Conservation (phyloP, 2,329 filamentous ascomycete genomes). For the Nemania sp. region DNA sequence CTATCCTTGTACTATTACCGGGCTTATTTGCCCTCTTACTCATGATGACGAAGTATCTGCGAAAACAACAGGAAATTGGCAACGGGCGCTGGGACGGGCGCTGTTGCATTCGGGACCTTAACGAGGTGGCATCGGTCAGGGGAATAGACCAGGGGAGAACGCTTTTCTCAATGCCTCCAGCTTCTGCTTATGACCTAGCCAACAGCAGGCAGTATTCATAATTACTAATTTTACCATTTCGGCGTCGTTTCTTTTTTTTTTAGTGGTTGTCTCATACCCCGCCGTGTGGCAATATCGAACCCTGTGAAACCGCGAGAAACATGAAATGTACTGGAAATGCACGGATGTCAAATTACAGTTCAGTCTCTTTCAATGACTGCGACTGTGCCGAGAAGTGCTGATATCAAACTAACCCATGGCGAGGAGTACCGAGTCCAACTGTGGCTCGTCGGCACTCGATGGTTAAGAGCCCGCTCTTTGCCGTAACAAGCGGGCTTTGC, state of each 20-base stretch:
- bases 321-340: conserved; percentile 56
- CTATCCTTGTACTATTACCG: conserved; percentile 26
- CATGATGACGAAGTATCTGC: conserved; percentile 41
- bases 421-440: conserved; percentile 52
- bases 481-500: conserved; percentile 39
- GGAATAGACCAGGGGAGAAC: conserved; percentile 19
- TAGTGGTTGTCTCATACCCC: conserved; percentile 10
- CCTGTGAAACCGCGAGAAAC: neutral
- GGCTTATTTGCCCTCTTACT: conserved; percentile 12
- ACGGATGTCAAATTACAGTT: conserved; percentile 99
- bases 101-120: conserved; percentile 29
- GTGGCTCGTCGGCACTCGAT: conserved; percentile 51
- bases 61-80: conserved; percentile 20
- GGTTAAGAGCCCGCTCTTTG: conserved; percentile 35
- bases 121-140: conserved; percentile 22
- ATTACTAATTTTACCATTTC: conserved; percentile 34
- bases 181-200: conserved; percentile 19
- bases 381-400: conserved; percentile 99
- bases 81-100: conserved; percentile 19
- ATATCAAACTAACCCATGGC: conserved; percentile 67
- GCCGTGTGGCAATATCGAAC: neutral
- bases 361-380: conserved; percentile 81
- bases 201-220: conserved; percentile 30
- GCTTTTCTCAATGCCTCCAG: conserved; percentile 27
- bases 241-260: neutral